Percentiles rank a stretch among this genome's conserved stretches.
phyloP scores from a whole-genome alignment of 768 basidiomycete species.

The Myochromella boudieri region DNA sequence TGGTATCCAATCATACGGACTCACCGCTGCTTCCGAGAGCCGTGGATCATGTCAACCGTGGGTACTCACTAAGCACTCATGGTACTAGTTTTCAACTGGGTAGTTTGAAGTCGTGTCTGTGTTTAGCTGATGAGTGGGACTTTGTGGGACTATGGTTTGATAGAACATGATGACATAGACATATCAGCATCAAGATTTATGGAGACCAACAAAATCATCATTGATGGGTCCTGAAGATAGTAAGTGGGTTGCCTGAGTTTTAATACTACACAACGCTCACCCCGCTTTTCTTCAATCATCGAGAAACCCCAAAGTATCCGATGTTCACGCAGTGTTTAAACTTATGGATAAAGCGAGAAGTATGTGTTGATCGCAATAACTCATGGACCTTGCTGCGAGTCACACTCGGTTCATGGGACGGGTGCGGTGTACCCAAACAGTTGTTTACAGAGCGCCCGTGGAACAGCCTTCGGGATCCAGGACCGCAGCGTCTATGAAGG shows the following conservation, averaged over 20 bases:
- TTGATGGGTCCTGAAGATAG: slow-evolving; percentile 7
- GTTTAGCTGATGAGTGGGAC: slow-evolving; percentile 5
- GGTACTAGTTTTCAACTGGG: background rate
- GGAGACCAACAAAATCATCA: background rate
- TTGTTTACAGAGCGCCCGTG: background rate
- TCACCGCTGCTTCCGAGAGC: slow-evolving; percentile 1
- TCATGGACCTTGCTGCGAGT: too few relatives aligned
- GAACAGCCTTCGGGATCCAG: background rate
- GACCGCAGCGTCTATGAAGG: background rate
- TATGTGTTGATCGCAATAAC: too few relatives aligned
- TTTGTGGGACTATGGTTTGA: background rate
- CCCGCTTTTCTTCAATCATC: background rate
- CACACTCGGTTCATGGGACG: too few relatives aligned
- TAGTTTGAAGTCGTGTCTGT: background rate
- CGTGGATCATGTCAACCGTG: slow-evolving; percentile 10
- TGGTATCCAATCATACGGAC: too few relatives aligned
- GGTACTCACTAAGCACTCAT: background rate
- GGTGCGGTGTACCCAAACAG: too few relatives aligned
- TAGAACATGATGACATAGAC: background rate
- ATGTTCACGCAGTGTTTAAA: background rate
- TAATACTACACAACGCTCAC: background rate
- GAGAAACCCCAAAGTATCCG: background rate
- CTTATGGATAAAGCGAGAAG: too few relatives aligned
- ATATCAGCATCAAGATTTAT: background rate
- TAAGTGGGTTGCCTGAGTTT: background rate